These are phyloP conservation scores for Backusella sp. DNA, from an alignment of 192 early-diverging fungal species.

Conservation along the genomic window DNA sequence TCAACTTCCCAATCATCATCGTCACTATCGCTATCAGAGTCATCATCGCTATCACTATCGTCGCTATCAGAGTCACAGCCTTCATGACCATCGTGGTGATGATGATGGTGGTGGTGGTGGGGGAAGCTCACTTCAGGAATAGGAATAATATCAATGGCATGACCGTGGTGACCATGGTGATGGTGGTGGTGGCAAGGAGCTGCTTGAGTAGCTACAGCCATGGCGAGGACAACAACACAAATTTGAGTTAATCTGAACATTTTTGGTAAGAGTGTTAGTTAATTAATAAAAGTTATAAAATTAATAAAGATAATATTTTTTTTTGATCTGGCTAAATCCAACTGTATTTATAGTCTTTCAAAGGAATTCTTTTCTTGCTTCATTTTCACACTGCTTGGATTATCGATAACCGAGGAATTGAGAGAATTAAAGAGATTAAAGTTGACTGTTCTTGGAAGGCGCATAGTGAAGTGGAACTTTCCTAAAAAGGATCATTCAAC, in stretches of 20 bases:
- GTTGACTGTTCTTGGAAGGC: background rate
- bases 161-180: background rate
- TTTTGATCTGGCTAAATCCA: background rate
- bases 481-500: background rate
- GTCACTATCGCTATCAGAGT: background rate
- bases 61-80: background rate
- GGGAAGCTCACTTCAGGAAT: background rate
- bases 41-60: background rate
- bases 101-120: background rate
- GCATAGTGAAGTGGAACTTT: background rate
- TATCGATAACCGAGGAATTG: background rate
- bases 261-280: background rate
- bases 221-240: conserved; percentile 8
- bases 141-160: background rate
- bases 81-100: background rate
- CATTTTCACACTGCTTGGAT: background rate
- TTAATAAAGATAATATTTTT: background rate
- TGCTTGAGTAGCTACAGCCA: background rate
- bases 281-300: background rate
- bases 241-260: conserved; percentile 3
- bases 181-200: background rate
- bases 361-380: background rate
- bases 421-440: background rate
- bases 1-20: background rate
- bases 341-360: background rate